phyloP scores from a whole-genome alignment of 306 rosid genomes.

The Casuarina glauca region DNA sequence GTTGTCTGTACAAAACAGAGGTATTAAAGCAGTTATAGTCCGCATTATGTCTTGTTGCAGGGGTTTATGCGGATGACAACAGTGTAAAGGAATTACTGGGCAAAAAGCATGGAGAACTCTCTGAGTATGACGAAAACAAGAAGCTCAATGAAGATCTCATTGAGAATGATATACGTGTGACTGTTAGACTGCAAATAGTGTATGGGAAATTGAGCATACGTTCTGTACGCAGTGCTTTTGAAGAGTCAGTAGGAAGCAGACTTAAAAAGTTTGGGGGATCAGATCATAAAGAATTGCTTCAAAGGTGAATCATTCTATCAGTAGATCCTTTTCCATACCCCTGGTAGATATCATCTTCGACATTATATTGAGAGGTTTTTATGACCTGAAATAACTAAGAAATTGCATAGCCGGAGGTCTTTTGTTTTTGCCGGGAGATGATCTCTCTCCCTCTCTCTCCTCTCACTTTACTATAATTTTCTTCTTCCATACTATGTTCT shows the following conservation, averaged over 20 bases:
- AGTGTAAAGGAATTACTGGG: slow-evolving; percentile 53
- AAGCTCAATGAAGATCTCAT: slow-evolving; percentile 61
- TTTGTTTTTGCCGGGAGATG: background rate
- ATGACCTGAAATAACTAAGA: background rate
- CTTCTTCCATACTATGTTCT: background rate
- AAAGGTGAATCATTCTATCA: slow-evolving; percentile 54
- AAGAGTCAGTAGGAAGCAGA: slow-evolving; percentile 82
- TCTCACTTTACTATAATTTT: background rate
- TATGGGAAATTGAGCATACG: slow-evolving; percentile 81
- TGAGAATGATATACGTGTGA: slow-evolving; percentile 75
- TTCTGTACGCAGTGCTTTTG: slow-evolving; percentile 82
- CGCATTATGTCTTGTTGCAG: slow-evolving; percentile 37
- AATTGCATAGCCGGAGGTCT: background rate
- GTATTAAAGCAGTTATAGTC: background rate
- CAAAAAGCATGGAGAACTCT: slow-evolving; percentile 59
- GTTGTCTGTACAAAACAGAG: background rate
- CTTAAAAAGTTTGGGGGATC: slow-evolving; percentile 74
- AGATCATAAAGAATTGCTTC: slow-evolving; percentile 69
- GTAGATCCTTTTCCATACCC: background rate
- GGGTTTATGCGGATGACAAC: slow-evolving; percentile 72
- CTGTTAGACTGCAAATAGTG: slow-evolving; percentile 85
- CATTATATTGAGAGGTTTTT: background rate
- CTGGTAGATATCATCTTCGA: background rate
- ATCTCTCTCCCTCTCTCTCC: background rate
- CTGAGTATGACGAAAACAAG: slow-evolving; percentile 57